A percentile compares a stretch with the other conserved stretches of the same genome.
phyloP scores from a whole-genome alignment of 306 rosid species.

The Quercus berberidifolia region DNA sequence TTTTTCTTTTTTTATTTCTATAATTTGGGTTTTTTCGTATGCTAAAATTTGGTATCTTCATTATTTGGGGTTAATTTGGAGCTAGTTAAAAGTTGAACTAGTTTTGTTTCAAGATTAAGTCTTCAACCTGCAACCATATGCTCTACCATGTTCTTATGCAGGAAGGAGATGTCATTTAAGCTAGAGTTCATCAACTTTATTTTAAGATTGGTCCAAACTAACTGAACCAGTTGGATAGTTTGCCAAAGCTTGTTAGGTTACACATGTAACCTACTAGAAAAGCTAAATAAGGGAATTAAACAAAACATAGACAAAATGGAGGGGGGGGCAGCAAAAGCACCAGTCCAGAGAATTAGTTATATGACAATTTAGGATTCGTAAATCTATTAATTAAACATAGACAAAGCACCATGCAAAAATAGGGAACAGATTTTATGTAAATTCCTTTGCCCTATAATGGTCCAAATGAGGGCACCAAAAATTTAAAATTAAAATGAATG shows the following conservation, averaged over 20 bases:
- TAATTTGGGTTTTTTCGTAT: too few species aligned
- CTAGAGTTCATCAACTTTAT: too few species aligned
- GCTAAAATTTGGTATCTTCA: too few species aligned
- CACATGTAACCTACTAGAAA: background rate
- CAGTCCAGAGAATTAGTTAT: background rate
- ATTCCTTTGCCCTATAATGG: background rate
- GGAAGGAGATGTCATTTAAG: too few species aligned
- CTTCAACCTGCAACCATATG: too few species aligned
- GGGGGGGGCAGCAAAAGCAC: background rate
- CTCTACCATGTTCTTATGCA: too few species aligned
- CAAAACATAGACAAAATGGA: background rate
- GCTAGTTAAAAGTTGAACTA: too few species aligned
- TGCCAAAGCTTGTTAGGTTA: background rate
- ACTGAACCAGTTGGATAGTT: too few species aligned
- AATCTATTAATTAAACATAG: background rate
- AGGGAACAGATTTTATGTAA: background rate
- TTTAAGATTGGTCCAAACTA: too few species aligned
- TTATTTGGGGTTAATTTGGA: too few species aligned
- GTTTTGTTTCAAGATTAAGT: too few species aligned
- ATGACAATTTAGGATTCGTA: background rate
- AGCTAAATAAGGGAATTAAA: background rate
- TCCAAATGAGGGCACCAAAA: background rate
- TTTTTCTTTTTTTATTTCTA: too few species aligned
- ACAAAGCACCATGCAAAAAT: background rate
- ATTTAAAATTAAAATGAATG: background rate